A percentile compares a stretch with the other conserved stretches of the same genome.
phyloP scores from a whole-genome alignment of 2,329 filamentous ascomycete species.

The Paecilomyces niveus region DNA sequence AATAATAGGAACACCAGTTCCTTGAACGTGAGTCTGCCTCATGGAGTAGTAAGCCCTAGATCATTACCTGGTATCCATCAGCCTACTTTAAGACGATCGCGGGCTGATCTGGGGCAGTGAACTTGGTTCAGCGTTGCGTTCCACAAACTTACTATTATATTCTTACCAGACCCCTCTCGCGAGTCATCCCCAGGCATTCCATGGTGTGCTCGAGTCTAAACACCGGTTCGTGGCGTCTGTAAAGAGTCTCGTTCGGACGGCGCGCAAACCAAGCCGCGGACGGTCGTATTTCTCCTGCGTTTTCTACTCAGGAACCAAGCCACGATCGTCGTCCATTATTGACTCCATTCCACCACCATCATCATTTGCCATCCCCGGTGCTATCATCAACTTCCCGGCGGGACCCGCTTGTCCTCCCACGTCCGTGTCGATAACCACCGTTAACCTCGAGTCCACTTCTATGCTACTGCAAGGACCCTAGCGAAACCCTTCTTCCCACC shows the following conservation, averaged over 20 bases:
- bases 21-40: background rate
- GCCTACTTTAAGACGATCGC: no score
- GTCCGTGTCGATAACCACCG: background rate
- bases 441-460: background rate
- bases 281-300: background rate
- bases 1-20: background rate
- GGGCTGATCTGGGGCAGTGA: background rate
- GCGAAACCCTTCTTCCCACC: background rate
- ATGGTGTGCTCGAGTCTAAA: no score
- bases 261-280: background rate
- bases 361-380: background rate
- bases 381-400: no score
- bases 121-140: background rate
- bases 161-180: background rate
- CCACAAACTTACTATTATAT: background rate
- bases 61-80: no score
- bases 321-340: background rate
- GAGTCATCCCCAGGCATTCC: background rate
- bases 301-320: background rate
- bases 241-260: background rate
- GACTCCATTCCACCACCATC: background rate
- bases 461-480: background rate
- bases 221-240: background rate
- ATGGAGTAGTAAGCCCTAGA: no score
- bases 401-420: background rate